Conservation (phyloP, 2,329 filamentous ascomycete species). For the Alternaria sp. region DNA sequence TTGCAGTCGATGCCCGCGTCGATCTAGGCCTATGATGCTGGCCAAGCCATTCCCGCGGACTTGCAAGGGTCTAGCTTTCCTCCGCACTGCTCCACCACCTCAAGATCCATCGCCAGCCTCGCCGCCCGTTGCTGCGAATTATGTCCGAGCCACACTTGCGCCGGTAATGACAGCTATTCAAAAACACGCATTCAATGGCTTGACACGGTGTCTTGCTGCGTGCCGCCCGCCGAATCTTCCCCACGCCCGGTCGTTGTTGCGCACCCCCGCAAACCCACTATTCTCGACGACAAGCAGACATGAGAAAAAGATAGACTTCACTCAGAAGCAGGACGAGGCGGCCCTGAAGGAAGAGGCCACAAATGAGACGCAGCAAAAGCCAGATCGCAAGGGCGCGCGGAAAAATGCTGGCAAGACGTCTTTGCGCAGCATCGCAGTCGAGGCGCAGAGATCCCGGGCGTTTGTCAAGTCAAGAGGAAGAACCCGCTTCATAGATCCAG, state of each 20-base stretch:
- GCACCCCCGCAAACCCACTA: constrained; percentile 7
- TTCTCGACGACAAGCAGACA: constrained; percentile 22
- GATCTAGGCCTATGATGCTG: constrained; percentile 35
- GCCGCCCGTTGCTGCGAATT: constrained; percentile 6
- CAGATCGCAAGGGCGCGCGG: constrained; percentile 29
- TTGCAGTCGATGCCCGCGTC: constrained; percentile 25
- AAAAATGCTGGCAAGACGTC: constrained; percentile 52
- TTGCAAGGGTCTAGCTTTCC: constrained; percentile 20
- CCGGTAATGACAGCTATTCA: constrained; percentile 36
- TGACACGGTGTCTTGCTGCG: constrained; percentile 27
- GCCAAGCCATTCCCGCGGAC: constrained; percentile 28
- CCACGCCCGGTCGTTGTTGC: constrained; percentile 11
- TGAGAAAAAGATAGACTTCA: constrained; percentile 33
- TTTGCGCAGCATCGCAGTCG: constrained; percentile 82
- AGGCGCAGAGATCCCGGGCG: constrained; percentile 71
- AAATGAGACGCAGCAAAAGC: constrained; percentile 14
- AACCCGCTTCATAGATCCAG: constrained; percentile 54
- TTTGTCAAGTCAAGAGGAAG: constrained; percentile 58
- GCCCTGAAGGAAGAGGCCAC: constrained; percentile 12
- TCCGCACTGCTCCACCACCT: constrained; percentile 17
- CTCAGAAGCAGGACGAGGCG: constrained; percentile 28
- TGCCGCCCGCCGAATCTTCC: not conserved
- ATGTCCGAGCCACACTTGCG: constrained; percentile 20
- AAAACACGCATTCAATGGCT: constrained; percentile 26
- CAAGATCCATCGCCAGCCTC: not conserved